Evolutionary conservation across 1,284 basidiomycete genomes (phyloP).

Genomic region (Rhodotorula mucilaginosa): DNA sequence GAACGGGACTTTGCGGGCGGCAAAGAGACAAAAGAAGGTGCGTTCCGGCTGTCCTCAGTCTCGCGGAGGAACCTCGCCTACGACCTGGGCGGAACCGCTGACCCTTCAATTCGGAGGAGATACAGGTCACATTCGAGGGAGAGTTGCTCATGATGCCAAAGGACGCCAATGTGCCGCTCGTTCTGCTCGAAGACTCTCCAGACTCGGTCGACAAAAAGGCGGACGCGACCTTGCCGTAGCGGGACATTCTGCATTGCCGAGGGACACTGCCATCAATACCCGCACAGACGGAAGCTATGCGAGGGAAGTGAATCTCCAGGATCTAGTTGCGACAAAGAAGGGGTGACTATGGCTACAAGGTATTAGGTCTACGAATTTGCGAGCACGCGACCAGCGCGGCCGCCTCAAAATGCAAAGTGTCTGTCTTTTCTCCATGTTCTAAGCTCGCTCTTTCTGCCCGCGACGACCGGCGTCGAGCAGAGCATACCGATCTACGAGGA

Average conservation of each 20-base stretch:
- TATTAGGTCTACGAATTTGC: neutral
- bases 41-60: neutral
- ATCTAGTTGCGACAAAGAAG: neutral
- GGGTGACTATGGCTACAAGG: neutral
- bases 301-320: neutral
- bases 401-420: no score
- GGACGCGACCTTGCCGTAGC: conserved; percentile 9
- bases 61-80: neutral
- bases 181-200: conserved; percentile 10
- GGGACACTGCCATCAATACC: neutral
- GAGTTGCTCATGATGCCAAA: conserved; percentile 40
- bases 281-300: neutral
- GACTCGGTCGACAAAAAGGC: conserved; percentile 2
- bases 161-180: conserved; percentile 28
- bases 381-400: neutral
- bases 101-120: no score
- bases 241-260: no score
- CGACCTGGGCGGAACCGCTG: no score
- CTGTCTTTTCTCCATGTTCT: no score
- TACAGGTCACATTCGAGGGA: conserved; percentile 30
- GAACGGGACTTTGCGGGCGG: conserved; percentile 36
- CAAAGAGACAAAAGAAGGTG: conserved; percentile 39
- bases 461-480: neutral
- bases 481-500: neutral
- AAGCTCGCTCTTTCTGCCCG: no score